Conservation (phyloP, 2,329 filamentous ascomycete genomes). For the Trichophyton rubrum region DNA sequence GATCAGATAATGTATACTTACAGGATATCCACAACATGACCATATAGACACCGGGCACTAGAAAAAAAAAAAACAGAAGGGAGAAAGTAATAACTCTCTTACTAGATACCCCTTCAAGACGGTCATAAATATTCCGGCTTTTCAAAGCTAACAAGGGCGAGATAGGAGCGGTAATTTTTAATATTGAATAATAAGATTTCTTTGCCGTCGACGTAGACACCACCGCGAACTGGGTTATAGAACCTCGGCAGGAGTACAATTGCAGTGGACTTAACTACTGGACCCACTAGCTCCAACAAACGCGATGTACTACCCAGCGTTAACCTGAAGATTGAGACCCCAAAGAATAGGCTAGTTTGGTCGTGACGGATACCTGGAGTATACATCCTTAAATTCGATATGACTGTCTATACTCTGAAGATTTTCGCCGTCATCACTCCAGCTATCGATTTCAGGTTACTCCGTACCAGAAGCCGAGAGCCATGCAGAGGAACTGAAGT, state of each 20-base stretch:
- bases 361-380: slow-evolving; percentile 85
- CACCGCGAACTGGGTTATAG: slow-evolving; percentile 73
- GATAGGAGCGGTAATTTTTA: slow-evolving; percentile 68
- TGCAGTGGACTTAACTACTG: slow-evolving; percentile 82
- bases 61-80: too few relatives aligned
- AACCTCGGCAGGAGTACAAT: slow-evolving; percentile 88
- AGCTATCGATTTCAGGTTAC: slow-evolving; percentile 39
- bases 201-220: slow-evolving; percentile 68
- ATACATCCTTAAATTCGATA: slow-evolving; percentile 81
- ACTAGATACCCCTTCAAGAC: too few relatives aligned
- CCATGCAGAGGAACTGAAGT: slow-evolving; percentile 68
- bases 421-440: slow-evolving; percentile 13
- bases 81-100: too few relatives aligned
- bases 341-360: slow-evolving; percentile 80
- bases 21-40: too few relatives aligned
- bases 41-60: too few relatives aligned
- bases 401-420: slow-evolving; percentile 57
- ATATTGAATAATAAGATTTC: slow-evolving; percentile 71
- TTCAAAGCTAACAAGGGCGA: slow-evolving; percentile 78
- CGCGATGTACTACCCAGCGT: slow-evolving; percentile 44
- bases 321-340: slow-evolving; percentile 51
- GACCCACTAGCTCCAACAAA: slow-evolving; percentile 84
- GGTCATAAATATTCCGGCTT: too few relatives aligned
- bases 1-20: too few relatives aligned
- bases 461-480: slow-evolving; percentile 87